Base-by-base conservation (phyloP, 2,329 filamentous ascomycete species). In the Lomentospora prolificans region DNA sequence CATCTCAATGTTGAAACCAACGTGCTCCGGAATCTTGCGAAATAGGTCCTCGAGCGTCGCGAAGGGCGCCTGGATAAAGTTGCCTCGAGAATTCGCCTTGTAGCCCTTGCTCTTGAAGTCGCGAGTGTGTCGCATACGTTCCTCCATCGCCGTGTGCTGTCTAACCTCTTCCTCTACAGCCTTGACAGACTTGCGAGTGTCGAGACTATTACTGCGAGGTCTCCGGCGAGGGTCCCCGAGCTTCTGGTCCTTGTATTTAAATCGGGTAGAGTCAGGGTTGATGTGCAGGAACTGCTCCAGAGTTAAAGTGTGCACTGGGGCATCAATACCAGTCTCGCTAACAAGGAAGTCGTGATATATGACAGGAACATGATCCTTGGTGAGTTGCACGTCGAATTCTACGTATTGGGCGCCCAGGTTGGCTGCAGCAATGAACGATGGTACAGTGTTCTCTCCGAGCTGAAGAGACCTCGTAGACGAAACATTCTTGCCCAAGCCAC, bases 341-440 rank as follows among this genome's bases (percentile, higher is more conserved):
- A 99, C 94, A 12, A 97, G 77, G 65, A 99, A 99, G 69, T 99
- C 94, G 67, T 99, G 94, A 67, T 99, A 99, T 64, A 99, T 96
- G 61, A 99, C 92, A 0, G 94, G 94, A 1, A 99, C 90, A 64
- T 95, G 90, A 66, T 99, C 94, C 66, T 99, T 99, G n/a, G 94
- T 99, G 39, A 99, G 76, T 67, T 99, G 94, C 0, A 99, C 94
- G 67, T 99, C 94, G 64, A 87, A 85, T 62, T 86, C 82, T 50
- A 87, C 82, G 62, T 86, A 86, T 56, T 85, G 80, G 3, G 83
- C 94, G 7, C 94, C 94, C 53, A 99, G 72, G 62, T 96, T 97
- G 46, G 92, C 91, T 2, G 94, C 94, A 2, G 92, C 90, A 65
- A 97, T 96, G 71, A 99, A 99, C 0, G 94, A 97, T 56, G 86